These are phyloP conservation scores for Chaetoceros muelleri DNA, from an alignment of 108 stramenopile species.

Conservation along the genomic window DNA sequence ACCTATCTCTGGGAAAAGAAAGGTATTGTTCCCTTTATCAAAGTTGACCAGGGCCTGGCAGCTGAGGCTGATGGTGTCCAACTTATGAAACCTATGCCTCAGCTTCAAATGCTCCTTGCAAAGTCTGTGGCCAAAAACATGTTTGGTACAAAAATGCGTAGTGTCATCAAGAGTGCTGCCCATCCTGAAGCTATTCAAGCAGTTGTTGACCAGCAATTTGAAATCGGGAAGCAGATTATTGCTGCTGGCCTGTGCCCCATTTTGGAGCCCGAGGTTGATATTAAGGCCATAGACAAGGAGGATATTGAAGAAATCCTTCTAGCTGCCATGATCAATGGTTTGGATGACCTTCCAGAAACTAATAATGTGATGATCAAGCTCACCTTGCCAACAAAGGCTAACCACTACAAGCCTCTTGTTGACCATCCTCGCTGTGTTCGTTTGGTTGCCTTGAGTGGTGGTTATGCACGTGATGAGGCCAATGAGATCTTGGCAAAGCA, in stretches of 20 bases:
- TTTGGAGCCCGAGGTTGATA: constrained; percentile 73
- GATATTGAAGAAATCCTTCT: constrained; percentile 50
- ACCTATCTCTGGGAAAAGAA: constrained; percentile 64
- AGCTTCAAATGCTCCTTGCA: constrained; percentile 33
- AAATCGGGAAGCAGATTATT: constrained; percentile 55
- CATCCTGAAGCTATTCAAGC: constrained; percentile 52
- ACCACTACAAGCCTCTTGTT: constrained; percentile 50
- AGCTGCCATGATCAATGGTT: constrained; percentile 31
- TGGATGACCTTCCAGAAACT: constrained; percentile 35
- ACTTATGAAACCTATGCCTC: constrained; percentile 68
- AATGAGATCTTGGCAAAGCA: constrained; percentile 36
- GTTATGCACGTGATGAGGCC: constrained; percentile 55
- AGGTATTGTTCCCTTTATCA: constrained; percentile 58
- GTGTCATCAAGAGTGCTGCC: constrained; percentile 45
- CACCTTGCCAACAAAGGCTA: constrained; percentile 40
- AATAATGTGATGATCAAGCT: constrained; percentile 65
- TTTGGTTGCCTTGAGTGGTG: constrained; percentile 68
- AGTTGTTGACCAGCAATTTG: constrained; percentile 75
- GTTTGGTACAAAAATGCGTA: constrained; percentile 81
- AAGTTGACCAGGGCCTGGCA: constrained; percentile 60
- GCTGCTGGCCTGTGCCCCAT: constrained; percentile 55
- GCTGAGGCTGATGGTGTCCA: constrained; percentile 59
- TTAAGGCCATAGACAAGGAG: constrained; percentile 48
- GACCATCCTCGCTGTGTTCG: constrained; percentile 53
- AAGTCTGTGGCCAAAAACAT: constrained; percentile 33